Base-by-base conservation (phyloP, 352 stramenopile genomes). In the Globisporangium okanoganense region DNA sequence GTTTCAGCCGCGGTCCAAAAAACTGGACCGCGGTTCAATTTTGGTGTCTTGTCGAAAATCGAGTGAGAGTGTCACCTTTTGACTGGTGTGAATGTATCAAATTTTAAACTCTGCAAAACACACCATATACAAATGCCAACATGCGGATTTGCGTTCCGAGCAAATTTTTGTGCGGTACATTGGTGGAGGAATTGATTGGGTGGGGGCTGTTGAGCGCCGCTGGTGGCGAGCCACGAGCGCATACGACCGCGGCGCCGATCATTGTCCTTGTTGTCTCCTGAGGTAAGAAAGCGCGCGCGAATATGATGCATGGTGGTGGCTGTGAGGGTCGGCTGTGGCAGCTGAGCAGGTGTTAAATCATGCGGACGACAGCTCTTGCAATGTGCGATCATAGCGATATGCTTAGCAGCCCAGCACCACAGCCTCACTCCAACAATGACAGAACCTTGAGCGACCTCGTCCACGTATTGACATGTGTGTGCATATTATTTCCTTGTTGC, bases 191-290 rank as follows among this genome's bases (percentile, higher is more conserved):
- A 60, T 55, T 71, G 35, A 56, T 41, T 66, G 63, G 68, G 66
- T 65, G 57, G 18, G 66, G 66, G 61, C 54, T 56, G 43, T 57
- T 67, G 40, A 56, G 27, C 44, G 47, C 25, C 36, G 59, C 20
- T 54, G 61, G 29, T 58, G 55, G 54, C 22, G 52, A 40, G 29
- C 12, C 24, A 43, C 35, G 36, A 27, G 36, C 44, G 22, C 18
- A 51, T 51, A 35, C n/a, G 27, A 55, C 14, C 18, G 13, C 31
- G 24, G 47, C 22, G 18, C 31, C 36, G 64, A 43, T 64, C 77
- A 88, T 86, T 88, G 75, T 83, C 78, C 78, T 86, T 86, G 75
- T 86, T 86, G 76, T 88, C 78, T 88, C 77, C 74, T 83, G 71
- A 85, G 78, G 78, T 87, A 70, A 70, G 72, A 64, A 59, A 57